These are phyloP conservation scores for Cichorium intybus DNA, from an alignment of 140 eudicot genomes.

Conservation along the genomic window DNA sequence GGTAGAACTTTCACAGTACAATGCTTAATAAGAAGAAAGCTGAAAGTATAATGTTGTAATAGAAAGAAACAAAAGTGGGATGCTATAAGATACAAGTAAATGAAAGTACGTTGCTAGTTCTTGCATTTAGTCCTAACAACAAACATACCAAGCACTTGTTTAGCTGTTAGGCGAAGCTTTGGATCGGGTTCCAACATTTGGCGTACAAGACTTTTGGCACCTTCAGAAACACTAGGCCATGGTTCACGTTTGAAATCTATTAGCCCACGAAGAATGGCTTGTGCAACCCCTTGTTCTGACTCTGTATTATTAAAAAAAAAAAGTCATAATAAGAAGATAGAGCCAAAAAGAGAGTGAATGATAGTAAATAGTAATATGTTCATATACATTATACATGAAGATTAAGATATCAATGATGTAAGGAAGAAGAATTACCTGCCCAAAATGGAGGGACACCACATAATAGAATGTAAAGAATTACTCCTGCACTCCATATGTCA, in stretches of 20 bases:
- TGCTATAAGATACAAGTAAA: no score
- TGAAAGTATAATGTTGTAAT: no score
- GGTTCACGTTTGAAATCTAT: slow-evolving; percentile 89
- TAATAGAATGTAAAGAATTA: slow-evolving; percentile 77
- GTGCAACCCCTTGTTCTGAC: slow-evolving; percentile 97
- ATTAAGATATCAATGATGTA: neutral
- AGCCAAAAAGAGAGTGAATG: no score
- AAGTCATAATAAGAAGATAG: slow-evolving; percentile 11
- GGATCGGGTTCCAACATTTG: slow-evolving; percentile 94
- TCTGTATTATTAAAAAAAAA: slow-evolving; percentile 42
- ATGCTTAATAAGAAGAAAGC: no score
- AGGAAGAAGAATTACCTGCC: slow-evolving; percentile 59
- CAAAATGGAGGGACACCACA: slow-evolving; percentile 98
- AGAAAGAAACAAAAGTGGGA: no score
- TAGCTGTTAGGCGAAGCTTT: slow-evolving; percentile 73
- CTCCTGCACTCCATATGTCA: slow-evolving; percentile 98
- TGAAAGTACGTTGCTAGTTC: neutral
- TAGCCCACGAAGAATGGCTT: slow-evolving; percentile 79
- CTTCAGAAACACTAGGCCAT: slow-evolving; percentile 90
- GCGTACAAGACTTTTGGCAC: slow-evolving; percentile 83
- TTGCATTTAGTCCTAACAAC: neutral
- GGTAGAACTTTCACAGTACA: no score
- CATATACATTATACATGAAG: neutral
- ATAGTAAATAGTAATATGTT: no score
- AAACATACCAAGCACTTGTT: slow-evolving; percentile 85